Evolutionary conservation across 2,329 filamentous ascomycete genomes (phyloP), one percentile per base, ranked within the genome.

Genomic region (Colletotrichum sp.): DNA sequence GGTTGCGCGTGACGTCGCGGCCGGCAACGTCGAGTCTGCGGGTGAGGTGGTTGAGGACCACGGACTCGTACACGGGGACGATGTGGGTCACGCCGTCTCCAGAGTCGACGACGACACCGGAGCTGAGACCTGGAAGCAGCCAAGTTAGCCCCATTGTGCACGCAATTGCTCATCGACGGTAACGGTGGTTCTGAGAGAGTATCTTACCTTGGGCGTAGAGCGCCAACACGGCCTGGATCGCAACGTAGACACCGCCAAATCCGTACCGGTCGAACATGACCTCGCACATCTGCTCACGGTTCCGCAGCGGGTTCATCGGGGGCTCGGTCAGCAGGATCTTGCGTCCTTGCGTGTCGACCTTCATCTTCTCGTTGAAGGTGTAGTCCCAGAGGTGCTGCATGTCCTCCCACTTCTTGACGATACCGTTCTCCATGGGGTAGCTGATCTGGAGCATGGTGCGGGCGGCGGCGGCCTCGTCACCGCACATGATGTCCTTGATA

Each of bases 341-440:
- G 86, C 96, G 95, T 79, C 95, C 96, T 26, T 92, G 92, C 4
- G 97, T 92, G 85, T 99, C 95, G 80, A 99, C 90, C 86, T 96
- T 93, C 92, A 99, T 95, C 92, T 99, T 99, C 85, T 99, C 96
- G 86, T 92, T 94, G 86, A 99, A 99, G 28, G 97, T 99, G 86
- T 98, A 99, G 88, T 99, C 96, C 97, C 97, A 99, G 72, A 99
- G 93, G 84, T 99, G 96, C 89, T 98, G 95, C 97, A 99, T 99
- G 86, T 99, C 97, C 81, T 99, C 97, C 97, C 97, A 99, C 84
- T 96, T 96, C 92, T 98, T 99, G 80, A 99, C 96, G 82, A 99
- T 99, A 82, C 97, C 97, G 85, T 99, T 99, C 87, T 99, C 97
- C 97, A 99, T 99, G 81, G 97, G 97, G 85, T 99, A 99, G 86